Conservation (phyloP, 805 yeast species). For the Candida xyloterini region DNA sequence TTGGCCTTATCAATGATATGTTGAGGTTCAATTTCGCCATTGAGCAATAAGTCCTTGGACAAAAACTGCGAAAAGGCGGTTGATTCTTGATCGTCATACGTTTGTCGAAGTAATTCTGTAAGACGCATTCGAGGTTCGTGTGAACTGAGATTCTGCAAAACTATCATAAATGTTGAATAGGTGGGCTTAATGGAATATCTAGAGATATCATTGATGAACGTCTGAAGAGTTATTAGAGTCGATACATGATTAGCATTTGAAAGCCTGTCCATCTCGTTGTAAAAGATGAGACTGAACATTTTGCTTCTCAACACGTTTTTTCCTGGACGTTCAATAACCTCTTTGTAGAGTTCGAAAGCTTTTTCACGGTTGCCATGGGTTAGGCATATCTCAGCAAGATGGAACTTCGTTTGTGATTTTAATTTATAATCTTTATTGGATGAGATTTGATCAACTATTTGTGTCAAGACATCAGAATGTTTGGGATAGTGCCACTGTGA, state of each 20-base stretch:
- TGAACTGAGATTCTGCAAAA: constrained; percentile 5
- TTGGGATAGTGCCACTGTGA: not conserved
- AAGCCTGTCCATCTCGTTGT: not conserved
- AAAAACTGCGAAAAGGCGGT: not conserved
- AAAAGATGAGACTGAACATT: not conserved
- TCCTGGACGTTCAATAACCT: not conserved
- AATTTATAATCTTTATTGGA: not conserved
- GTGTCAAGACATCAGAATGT: not conserved
- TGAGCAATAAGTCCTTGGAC: constrained; percentile 4
- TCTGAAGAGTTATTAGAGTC: not conserved
- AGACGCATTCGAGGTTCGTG: constrained; percentile 5
- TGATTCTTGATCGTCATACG: not conserved
- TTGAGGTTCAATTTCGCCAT: not conserved
- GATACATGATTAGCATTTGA: not conserved
- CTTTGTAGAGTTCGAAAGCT: not conserved
- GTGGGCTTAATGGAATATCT: constrained; percentile 6
- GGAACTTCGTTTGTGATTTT: not conserved
- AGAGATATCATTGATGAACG: not conserved
- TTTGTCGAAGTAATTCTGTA: not conserved
- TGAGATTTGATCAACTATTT: not conserved
- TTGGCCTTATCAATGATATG: constrained; percentile 2
- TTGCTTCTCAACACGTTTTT: not conserved
- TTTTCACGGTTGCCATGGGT: not conserved
- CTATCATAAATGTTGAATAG: constrained; percentile 13
- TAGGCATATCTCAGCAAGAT: not conserved